Evolutionary conservation across 148 eudicot genomes (phyloP).

Genomic region (Dysphania ambrosioides): DNA sequence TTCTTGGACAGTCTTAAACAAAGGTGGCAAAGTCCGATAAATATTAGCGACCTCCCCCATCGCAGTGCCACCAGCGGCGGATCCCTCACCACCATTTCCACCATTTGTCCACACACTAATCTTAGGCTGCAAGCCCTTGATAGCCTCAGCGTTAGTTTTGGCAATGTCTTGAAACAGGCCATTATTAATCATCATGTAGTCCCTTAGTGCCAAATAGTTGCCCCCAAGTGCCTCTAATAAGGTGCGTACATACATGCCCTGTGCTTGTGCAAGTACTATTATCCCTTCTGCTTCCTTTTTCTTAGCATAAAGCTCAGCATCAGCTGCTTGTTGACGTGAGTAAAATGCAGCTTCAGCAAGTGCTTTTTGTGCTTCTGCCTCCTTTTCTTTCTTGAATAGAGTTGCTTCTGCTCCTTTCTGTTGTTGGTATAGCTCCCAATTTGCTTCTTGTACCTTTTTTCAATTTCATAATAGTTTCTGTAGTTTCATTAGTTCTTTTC

Average conservation of each 20-base stretch:
- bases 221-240: conserved; percentile 43
- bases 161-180: conserved; percentile 58
- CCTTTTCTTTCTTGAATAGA: conserved; percentile 38
- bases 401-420: conserved; percentile 55
- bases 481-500: background rate
- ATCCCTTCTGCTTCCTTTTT: conserved; percentile 53
- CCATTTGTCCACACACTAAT: conserved; percentile 60
- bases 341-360: conserved; percentile 40
- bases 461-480: background rate
- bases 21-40: conserved; percentile 52
- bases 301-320: conserved; percentile 51
- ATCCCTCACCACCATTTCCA: conserved; percentile 16
- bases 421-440: conserved; percentile 54
- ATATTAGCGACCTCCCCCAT: conserved; percentile 44
- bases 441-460: conserved; percentile 59
- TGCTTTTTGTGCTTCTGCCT: conserved; percentile 39
- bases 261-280: conserved; percentile 43
- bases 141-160: conserved; percentile 46
- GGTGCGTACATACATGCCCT: conserved; percentile 40
- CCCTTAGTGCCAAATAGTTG: conserved; percentile 44
- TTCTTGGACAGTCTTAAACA: conserved; percentile 53
- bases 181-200: conserved; percentile 55
- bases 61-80: conserved; percentile 23
- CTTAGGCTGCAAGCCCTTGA: conserved; percentile 47
- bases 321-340: conserved; percentile 46